Conservation (phyloP, 176 grass and related monocot species). For the Pontederia crassipes region DNA sequence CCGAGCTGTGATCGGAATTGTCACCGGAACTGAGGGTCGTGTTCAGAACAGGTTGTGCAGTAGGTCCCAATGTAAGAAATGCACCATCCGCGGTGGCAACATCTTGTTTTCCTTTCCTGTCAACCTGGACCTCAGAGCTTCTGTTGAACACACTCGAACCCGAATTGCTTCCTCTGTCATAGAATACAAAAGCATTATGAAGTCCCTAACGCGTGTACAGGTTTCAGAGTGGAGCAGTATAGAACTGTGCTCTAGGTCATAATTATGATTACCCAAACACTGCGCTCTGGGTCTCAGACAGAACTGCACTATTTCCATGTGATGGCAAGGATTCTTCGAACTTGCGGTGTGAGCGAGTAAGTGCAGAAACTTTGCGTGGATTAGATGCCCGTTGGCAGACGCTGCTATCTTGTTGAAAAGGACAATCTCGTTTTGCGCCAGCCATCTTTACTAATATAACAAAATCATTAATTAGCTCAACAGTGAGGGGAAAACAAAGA, state of each 20-base stretch:
- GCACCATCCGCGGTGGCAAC: not conserved
- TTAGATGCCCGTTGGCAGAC: not conserved
- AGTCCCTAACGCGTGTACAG: not conserved
- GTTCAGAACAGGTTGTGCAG: not conserved
- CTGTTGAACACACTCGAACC: not conserved
- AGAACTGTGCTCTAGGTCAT: too few relatives aligned
- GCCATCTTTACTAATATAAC: constrained; percentile 21
- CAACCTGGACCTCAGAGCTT: not conserved
- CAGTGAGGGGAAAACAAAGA: not conserved
- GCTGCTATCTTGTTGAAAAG: constrained; percentile 1
- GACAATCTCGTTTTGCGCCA: constrained; percentile 16
- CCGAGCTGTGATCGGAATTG: not conserved
- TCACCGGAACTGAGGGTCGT: not conserved
- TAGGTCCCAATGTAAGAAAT: constrained; percentile 13
- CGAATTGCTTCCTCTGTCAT: constrained; percentile 7
- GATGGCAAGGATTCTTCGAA: not conserved
- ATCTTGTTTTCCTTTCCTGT: constrained; percentile 3
- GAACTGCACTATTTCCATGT: not conserved
- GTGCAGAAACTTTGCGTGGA: not conserved
- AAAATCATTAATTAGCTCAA: constrained; percentile 3
- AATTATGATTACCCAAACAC: not conserved
- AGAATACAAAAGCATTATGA: not conserved
- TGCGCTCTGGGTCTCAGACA: not conserved
- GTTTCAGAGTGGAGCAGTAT: not conserved
- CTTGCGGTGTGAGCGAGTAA: not conserved